Evolutionary conservation across 768 basidiomycete species (phyloP).

Genomic region (Suillus bovinus): DNA sequence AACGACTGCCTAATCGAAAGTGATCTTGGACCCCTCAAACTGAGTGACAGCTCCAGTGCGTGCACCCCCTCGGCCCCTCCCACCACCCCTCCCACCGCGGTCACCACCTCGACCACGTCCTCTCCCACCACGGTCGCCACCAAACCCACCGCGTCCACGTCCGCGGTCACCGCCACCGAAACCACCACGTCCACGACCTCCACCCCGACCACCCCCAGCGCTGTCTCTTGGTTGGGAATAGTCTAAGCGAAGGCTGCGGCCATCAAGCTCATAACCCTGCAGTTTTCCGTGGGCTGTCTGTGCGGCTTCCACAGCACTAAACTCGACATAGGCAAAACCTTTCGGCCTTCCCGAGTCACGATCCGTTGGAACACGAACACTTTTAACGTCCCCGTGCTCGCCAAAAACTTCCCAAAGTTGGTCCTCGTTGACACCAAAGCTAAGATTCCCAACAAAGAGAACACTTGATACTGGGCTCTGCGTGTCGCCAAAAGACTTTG

Average conservation of each 20-base stretch:
- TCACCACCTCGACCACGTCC: constrained; percentile 41
- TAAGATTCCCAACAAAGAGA: constrained; percentile 90
- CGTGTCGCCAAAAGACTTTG: constrained; percentile 74
- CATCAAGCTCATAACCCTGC: constrained; percentile 75
- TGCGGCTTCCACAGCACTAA: constrained; percentile 76
- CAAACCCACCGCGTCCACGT: constrained; percentile 49
- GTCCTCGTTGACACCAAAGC: constrained; percentile 81
- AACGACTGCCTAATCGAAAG: constrained; percentile 36
- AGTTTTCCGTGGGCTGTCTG: constrained; percentile 75
- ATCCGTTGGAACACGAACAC: constrained; percentile 89
- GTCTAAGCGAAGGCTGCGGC: constrained; percentile 80
- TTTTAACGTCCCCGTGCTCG: constrained; percentile 83
- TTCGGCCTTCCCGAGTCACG: constrained; percentile 88
- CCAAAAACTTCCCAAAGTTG: constrained; percentile 87
- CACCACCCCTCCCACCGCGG: constrained; percentile 33
- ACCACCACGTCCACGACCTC: constrained; percentile 33
- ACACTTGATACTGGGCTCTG: constrained; percentile 66
- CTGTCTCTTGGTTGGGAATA: constrained; percentile 80
- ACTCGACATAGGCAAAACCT: constrained; percentile 97
- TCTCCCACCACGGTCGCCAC: constrained; percentile 45
- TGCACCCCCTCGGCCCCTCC: constrained; percentile 41
- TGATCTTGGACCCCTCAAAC: constrained; percentile 54
- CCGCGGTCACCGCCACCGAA: constrained; percentile 42
- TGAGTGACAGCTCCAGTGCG: constrained; percentile 55
- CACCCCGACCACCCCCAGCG: constrained; percentile 44